These are phyloP conservation scores for Lachancea sp. DNA, from an alignment of 805 yeast genomes.

Conservation along the genomic window DNA sequence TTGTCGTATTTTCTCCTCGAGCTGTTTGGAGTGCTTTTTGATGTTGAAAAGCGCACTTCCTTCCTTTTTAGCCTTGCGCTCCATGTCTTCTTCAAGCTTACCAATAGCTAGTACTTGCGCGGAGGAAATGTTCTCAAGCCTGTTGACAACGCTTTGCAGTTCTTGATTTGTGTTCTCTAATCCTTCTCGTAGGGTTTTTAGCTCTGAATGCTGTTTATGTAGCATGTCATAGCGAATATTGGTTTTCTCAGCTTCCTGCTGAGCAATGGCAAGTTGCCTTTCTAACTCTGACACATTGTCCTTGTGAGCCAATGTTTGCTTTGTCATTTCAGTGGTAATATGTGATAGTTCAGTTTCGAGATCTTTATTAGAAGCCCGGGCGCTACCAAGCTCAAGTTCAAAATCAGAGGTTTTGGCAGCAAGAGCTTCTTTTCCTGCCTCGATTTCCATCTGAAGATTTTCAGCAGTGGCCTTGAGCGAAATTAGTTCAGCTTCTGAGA, in stretches of 20 bases:
- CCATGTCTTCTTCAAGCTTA: slow-evolving; percentile 5
- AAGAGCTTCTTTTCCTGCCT: slow-evolving; percentile 1
- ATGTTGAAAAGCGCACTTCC: background rate
- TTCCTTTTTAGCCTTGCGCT: slow-evolving; percentile 5
- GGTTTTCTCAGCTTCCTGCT: slow-evolving; percentile 1
- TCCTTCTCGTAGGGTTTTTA: slow-evolving; percentile 3
- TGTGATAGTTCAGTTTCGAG: background rate
- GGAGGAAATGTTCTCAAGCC: slow-evolving; percentile 2
- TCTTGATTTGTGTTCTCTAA: slow-evolving; percentile 4
- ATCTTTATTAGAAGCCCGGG: slow-evolving; percentile 1
- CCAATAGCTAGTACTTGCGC: slow-evolving; percentile 5
- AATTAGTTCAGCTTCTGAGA: background rate
- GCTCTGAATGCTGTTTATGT: slow-evolving; percentile 4
- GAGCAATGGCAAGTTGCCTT: background rate
- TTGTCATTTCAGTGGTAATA: background rate
- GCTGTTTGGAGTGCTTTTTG: slow-evolving; percentile 1
- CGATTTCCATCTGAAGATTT: slow-evolving; percentile 1
- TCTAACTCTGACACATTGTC: background rate
- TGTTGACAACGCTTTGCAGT: slow-evolving; percentile 2
- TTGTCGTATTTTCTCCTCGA: slow-evolving; percentile 1
- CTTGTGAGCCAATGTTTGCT: slow-evolving; percentile 8
- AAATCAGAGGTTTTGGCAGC: slow-evolving; percentile 1
- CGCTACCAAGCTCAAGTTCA: background rate
- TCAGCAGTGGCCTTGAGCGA: background rate
- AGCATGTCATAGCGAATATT: slow-evolving; percentile 1